A percentile compares a stretch with the other conserved stretches of the same genome.
Conservation (phyloP, 306 rosid species). For the Corylus americana region DNA sequence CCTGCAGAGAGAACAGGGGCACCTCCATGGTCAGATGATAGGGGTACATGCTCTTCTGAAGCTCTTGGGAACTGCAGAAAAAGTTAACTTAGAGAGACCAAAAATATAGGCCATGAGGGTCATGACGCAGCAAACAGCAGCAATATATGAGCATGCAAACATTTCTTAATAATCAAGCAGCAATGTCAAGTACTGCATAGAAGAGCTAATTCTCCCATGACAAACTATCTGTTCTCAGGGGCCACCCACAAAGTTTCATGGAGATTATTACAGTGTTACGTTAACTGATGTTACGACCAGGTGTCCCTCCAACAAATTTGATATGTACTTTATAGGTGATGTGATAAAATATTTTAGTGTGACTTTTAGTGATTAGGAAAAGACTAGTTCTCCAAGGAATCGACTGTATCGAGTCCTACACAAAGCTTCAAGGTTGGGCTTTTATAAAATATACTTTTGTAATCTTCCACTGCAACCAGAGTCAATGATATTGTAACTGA, state of each 20-base stretch:
- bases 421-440: constrained; percentile 1
- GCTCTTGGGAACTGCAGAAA: constrained; percentile 71
- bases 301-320: neutral
- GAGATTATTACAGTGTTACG: neutral
- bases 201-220: neutral
- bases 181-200: neutral
- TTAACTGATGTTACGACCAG: neutral
- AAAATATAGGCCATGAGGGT: neutral
- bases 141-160: neutral
- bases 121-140: neutral
- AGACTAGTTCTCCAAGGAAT: neutral
- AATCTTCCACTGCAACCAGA: constrained; percentile 11
- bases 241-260: neutral
- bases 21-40: constrained; percentile 65
- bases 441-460: constrained; percentile 6
- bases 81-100: constrained; percentile 20
- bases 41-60: constrained; percentile 76
- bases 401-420: neutral
- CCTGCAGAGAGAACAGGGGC: constrained; percentile 56
- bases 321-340: neutral
- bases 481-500: constrained; percentile 17
- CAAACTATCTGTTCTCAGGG: neutral
- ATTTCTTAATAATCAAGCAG: neutral
- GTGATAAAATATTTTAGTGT: neutral
- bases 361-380: neutral